Base-by-base conservation (phyloP, 177 flowering plant species). In the Vitis hybrid region DNA sequence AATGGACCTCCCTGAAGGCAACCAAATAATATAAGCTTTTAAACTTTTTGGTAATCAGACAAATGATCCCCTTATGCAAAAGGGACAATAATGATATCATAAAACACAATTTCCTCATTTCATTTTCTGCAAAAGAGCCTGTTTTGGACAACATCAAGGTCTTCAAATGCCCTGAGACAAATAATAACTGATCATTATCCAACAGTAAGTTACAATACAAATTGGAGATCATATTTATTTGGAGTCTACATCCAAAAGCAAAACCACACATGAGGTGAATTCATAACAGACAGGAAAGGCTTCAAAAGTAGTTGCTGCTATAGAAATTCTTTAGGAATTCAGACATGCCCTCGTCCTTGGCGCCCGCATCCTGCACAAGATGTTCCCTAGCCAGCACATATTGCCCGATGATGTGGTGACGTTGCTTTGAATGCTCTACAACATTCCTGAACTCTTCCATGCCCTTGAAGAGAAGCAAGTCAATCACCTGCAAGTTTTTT, bases 321-420 rank as follows among this genome's bases (percentile, higher is more conserved):
- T 93, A 95, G 80, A 93, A 95, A 56, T 85, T 85, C 65, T 90
- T 87, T 30, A 95, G 90, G 76, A 93, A 95, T 60, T 82, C 79
- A 4, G 99, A 91, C 49, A 12, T 65, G 16, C 82, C 88, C 66
- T 81, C 77, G 69, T 89, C 96, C 74, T 88, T 87, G 67, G 73
- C 50, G 49, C 79, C 81, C 52, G 19, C 21, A 64, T 93, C 96
- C 72, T 91, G 91, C 63, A 84, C 83, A 14, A 87, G 87, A 4
- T 86, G 92, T 65, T 80, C 72, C 10, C 21, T 72, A 27, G 94
- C 96, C 24, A 91, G 77, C 30, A 95, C 94, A 77, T 95, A 91
- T 62, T 93, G 97, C 11, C 99, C 99, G 65, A 95, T 81, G 60
- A 93, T 79, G 76, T 95, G 99, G 79, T 95, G 99, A 67, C 99